Evolutionary conservation across 768 basidiomycete species (phyloP).

Genomic region (Daedaleopsis nitida): DNA sequence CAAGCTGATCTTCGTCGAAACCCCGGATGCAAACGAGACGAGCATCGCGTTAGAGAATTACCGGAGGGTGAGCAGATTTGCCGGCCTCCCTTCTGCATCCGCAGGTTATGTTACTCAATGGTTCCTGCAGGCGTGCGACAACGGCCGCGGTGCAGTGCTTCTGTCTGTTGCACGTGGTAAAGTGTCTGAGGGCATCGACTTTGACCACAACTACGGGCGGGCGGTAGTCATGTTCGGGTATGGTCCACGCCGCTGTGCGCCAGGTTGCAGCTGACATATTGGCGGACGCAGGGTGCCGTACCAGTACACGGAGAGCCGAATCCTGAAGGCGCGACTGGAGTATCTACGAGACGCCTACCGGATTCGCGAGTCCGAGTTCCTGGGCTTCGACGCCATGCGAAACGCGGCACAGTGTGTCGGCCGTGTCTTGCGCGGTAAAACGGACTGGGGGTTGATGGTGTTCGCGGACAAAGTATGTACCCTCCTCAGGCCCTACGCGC

Average conservation of each 20-base stretch:
- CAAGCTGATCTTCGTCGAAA: constrained; percentile 99
- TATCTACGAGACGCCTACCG: constrained; percentile 98
- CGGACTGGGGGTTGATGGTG: constrained; percentile 99
- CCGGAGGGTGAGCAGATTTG: constrained; percentile 63
- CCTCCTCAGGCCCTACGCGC: neutral
- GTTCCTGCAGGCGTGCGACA: constrained; percentile 84
- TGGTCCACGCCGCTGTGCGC: constrained; percentile 26
- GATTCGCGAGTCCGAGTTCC: constrained; percentile 96
- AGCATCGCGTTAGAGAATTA: constrained; percentile 98
- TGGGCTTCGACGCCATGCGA: constrained; percentile 99
- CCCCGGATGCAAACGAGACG: constrained; percentile 98
- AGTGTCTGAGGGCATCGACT: constrained; percentile 99
- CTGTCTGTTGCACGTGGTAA: constrained; percentile 98
- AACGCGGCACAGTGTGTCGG: constrained; percentile 99
- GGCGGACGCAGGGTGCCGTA: constrained; percentile 73
- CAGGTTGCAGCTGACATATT: neutral
- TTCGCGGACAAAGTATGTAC: constrained; percentile 91
- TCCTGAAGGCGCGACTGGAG: constrained; percentile 94
- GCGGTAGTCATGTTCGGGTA: constrained; percentile 99
- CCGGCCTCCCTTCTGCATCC: neutral
- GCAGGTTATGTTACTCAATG: neutral
- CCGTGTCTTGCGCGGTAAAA: constrained; percentile 95
- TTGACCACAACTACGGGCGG: constrained; percentile 98
- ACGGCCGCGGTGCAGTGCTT: constrained; percentile 94
- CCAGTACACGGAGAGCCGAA: constrained; percentile 97